Base-by-base conservation (phyloP, 164 flowering plant genomes). In the Chimonanthus praecox region DNA sequence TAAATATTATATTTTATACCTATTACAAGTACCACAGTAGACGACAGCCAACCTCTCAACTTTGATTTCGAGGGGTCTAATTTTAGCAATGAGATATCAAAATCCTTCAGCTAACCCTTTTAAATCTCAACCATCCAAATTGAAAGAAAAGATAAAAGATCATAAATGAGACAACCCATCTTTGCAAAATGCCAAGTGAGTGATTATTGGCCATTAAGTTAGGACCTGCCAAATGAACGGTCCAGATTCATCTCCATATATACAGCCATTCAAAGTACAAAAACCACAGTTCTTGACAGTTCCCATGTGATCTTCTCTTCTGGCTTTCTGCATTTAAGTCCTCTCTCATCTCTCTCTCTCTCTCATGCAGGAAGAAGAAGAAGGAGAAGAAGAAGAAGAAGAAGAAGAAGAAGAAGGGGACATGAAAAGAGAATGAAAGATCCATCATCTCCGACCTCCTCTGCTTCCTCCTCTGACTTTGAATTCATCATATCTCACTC, bases 391-490 rank as follows among this genome's bases (percentile, higher is more conserved):
- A 54, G 60, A 13, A 54, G 51, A 49, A 54, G 4, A 16, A 10
- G 16, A 4, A 54, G 11, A n/a, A 54, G 16, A 54, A 54, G 16
- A 4, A n/a, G 16, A 54, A 3, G 13, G 16, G 68, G 16, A 66
- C 46, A 44, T 66, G 68, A 66, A 66, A 47, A 66, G 9, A 54
- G 4, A 66, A 44, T 44, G n/a, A 44, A 46, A 10, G 16, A 11
- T 13, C 68, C 68, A 9, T 47, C 68, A 2, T 45, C 68, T 45
- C 45, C 54, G 60, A 88, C 97, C 0, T 89, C 95, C 0, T 70
- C 94, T 33, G 87, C 87, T 70, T 89, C 94, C 3, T 92, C 98
- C 47, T 90, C 97, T 4, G 98, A 94, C 63, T 94, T 94, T 76
- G 98, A 94, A 69, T 94, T 94, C 90, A 84, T 85, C 20, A 75